Conservation (phyloP, 2,329 filamentous ascomycete genomes). For the Cadophora sp. region DNA sequence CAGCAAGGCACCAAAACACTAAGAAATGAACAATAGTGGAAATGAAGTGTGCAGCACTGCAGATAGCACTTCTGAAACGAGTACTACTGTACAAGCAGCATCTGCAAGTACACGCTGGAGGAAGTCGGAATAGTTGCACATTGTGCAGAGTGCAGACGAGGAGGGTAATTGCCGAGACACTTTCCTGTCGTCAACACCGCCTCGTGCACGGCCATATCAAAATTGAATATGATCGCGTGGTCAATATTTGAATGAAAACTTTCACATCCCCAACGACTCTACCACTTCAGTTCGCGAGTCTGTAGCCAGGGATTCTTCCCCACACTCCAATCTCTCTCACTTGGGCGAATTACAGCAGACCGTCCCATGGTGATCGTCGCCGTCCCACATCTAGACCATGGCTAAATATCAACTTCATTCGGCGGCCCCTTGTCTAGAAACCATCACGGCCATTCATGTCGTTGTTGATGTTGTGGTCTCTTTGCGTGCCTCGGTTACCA, state of each 20-base stretch:
- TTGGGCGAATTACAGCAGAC: conserved; percentile 7
- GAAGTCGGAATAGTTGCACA: not conserved
- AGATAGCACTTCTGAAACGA: not conserved
- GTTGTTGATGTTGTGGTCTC: not conserved
- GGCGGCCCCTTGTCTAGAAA: not conserved
- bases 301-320: conserved; percentile 16
- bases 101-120: not conserved
- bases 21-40: not conserved
- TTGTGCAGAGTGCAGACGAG: not conserved
- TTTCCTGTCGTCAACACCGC: not conserved
- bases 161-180: conserved; percentile 5
- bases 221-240: conserved; percentile 11
- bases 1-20: not conserved
- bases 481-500: not conserved
- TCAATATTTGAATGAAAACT: not conserved
- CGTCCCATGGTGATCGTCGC: not conserved
- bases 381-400: conserved; percentile 1
- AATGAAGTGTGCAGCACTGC: not conserved
- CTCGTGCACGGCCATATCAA: conserved; percentile 3
- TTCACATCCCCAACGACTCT: conserved; percentile 2
- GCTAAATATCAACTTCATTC: not conserved
- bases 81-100: not conserved
- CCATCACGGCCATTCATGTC: not conserved
- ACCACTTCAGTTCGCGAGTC: not conserved
- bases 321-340: not conserved